Base-by-base conservation (phyloP, 208 protist genomes). In the Vickermania ingenoplastis region DNA sequence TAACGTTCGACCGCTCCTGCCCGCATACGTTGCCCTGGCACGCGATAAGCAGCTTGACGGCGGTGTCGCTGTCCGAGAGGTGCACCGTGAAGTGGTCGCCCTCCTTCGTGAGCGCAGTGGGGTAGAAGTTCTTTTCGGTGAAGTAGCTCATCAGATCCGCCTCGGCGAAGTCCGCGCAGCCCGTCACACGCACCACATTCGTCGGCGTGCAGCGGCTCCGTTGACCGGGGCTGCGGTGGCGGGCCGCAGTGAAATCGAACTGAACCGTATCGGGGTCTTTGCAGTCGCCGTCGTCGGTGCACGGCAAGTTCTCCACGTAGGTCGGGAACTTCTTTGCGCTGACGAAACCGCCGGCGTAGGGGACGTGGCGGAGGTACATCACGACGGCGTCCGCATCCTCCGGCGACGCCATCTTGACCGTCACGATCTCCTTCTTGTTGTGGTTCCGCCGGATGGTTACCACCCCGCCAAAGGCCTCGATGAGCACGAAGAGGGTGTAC, bases 241-340 rank as follows among this genome's bases (percentile, higher is more conserved):
- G 82, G 14, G 82, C 79, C 1, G 88, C 81, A 26, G 82, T 92
- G 63, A 95, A 95, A 71, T 95, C 83, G 57, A 77, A 95, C 83
- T 92, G 84, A 21, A 65, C 50, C 57, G 84, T 92, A 53, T 71
- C 77, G 4, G 78, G 50, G 65, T 92, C 79, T 36, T 73, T 70
- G 31, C 83, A 78, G 56, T 92, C 78, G 14, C 88, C 88, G 36
- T 90, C 84, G 56, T 92, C 88, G 4, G 83, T 95, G 73, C 83
- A 91, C 59, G 84, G 84, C 66, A 84, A 67, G 50, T 82, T 79
- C 68, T 95, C 88, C 41, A 84, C 67, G 69, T 92, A 95, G 57
- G 70, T 83, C 4, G 84, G 82, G 75, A 95, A 95, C 24, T 73
- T 75, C 68, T 84, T 88, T 25, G 78, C 83, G 72, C 88, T 95